Evolutionary conservation across 2,329 filamentous ascomycete species (phyloP).

Genomic region (Colletotrichum tanaceti): DNA sequence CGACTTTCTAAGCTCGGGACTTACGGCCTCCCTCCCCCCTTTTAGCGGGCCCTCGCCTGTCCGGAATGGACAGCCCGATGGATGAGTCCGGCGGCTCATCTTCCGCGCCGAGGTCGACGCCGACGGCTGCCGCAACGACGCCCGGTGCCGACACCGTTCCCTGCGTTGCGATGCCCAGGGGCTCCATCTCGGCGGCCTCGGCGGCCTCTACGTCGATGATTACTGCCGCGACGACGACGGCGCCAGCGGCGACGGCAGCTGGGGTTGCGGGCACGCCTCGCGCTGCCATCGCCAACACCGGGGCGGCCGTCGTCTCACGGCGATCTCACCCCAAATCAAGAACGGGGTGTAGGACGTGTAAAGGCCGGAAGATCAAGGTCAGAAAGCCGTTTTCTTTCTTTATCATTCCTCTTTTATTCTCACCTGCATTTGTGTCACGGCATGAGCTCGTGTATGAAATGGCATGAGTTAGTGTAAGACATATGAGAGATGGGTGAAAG

Average conservation of each 20-base stretch:
- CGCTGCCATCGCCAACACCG: slow-evolving; percentile 9
- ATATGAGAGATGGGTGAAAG: not conserved
- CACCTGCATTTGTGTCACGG: not conserved
- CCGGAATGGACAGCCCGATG: slow-evolving; percentile 38
- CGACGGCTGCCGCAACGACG: slow-evolving; percentile 33
- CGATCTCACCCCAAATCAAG: slow-evolving; percentile 67
- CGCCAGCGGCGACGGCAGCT: slow-evolving; percentile 14
- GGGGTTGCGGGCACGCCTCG: slow-evolving; percentile 2
- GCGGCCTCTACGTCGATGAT: slow-evolving; percentile 29
- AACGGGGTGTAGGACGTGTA: slow-evolving; percentile 66
- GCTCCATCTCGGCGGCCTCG: not conserved
- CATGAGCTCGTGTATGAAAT: not conserved
- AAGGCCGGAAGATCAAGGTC: slow-evolving; percentile 63
- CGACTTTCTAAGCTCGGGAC: slow-evolving; percentile 1
- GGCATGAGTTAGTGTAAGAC: not conserved
- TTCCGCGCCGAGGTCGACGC: slow-evolving; percentile 36
- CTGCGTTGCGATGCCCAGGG: slow-evolving; percentile 2
- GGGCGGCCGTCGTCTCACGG: slow-evolving; percentile 49
- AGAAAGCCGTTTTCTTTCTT: not conserved
- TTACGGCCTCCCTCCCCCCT: not conserved
- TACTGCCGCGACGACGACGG: not conserved
- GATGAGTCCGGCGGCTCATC: slow-evolving; percentile 38
- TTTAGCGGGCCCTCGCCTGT: not conserved
- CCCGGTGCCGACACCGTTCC: slow-evolving; percentile 13
- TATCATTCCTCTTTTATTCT: not conserved